Conservation (phyloP, 345 rosid genomes). For the Aquilaria yunnanensis region DNA sequence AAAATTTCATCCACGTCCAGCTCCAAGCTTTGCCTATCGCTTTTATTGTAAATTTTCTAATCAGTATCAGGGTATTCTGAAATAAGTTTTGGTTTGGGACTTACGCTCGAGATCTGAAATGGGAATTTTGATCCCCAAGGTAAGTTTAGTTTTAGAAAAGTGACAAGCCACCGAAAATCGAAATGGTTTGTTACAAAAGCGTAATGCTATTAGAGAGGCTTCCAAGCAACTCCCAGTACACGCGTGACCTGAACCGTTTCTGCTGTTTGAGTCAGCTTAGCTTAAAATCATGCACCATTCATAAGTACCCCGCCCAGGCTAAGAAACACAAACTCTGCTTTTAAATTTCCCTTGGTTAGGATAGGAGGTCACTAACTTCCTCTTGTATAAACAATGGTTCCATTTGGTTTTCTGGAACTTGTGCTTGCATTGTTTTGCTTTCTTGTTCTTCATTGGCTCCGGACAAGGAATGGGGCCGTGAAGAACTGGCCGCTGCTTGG, state of each 20-base stretch:
- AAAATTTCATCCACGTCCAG: too few species aligned
- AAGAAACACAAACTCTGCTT: neutral
- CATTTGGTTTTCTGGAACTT: slow-evolving; percentile 21
- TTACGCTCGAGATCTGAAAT: too few species aligned
- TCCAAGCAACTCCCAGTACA: too few species aligned
- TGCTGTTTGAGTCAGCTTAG: neutral
- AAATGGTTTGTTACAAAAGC: too few species aligned
- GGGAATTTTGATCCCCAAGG: too few species aligned
- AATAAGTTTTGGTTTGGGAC: too few species aligned
- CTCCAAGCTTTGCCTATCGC: too few species aligned
- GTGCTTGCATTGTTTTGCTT: slow-evolving; percentile 31
- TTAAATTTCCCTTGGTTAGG: neutral
- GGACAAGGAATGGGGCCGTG: slow-evolving; percentile 12
- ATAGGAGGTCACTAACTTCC: neutral
- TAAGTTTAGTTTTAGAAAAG: too few species aligned
- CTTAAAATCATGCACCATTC: neutral
- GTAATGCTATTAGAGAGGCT: too few species aligned
- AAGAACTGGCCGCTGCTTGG: slow-evolving; percentile 51
- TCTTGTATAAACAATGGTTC: slow-evolving; percentile 11
- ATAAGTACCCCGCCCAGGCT: neutral
- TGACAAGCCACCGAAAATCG: too few species aligned
- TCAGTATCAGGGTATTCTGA: too few species aligned
- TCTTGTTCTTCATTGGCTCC: slow-evolving; percentile 8
- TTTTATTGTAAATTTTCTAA: too few species aligned
- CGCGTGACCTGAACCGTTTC: neutral